Base-by-base conservation (phyloP, 805 yeast species). In the Metschnikowia lunata region DNA sequence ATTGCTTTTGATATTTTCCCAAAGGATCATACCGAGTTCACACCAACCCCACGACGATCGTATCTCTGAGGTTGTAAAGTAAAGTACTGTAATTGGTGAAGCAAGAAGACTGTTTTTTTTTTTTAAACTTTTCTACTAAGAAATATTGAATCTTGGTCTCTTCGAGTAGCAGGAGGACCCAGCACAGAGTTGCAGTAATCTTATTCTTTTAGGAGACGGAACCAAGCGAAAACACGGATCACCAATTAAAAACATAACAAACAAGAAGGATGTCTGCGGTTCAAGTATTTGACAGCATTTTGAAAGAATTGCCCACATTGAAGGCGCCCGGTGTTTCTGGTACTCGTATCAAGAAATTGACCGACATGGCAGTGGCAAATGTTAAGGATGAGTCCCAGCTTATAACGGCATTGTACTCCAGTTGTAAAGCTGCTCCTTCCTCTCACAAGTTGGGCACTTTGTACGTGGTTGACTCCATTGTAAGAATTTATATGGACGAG, bases 271-370 rank as follows among this genome's bases (percentile, higher is more conserved):
- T 71, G 77, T 62, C 75, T 30, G 64, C 59, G 18, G 62, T 67
- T 47, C 74, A 71, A 54, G 71, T 75, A 52, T 77, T 78, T 55
- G 79, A 75, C 50, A 50, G 64, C 38, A 68, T 71, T 29, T 63
- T 77, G 46, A 72, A 70, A 51, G 82, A 78, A 58, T 61, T 79
- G 42, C 70, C 76, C 27, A 72, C 76, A 6, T 67, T 85, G 56
- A 84, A 83, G 65, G 79, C 96, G 12, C 91, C 91, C 11, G 98
- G 99, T 48, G 93, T 91, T 42, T 89, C 97, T 27, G 98, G 98
- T 36, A 82, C 96, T 44, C 88, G 97, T 70, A 93, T 91, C 66
- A 87, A 87, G 64, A 82, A 82, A 59, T 72, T 90, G 60, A 86
- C 91, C 37, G 85, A 86, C 45, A 63, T 86, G 49, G 95, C 96